These are phyloP conservation scores for Mortierella sp. DNA, from an alignment of 371 early-diverging fungal genomes.

Conservation along the genomic window DNA sequence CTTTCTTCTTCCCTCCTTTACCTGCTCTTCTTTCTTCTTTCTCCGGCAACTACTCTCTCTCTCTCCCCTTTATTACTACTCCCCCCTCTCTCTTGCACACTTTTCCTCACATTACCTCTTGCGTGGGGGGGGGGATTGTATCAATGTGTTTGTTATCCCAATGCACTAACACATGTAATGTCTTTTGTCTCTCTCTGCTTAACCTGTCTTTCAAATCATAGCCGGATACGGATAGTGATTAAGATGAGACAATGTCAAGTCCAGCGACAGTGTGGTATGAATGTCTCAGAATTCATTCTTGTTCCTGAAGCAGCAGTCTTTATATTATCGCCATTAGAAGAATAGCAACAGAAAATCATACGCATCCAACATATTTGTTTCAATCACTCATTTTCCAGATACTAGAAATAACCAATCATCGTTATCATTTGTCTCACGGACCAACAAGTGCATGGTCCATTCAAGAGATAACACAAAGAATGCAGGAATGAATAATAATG, in stretches of 20 bases:
- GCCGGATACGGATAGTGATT: constrained; percentile 19
- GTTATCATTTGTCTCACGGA: constrained; percentile 1
- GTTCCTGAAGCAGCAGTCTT: not conserved
- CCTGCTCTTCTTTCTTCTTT: not conserved
- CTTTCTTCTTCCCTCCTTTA: not conserved
- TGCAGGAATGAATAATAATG: not conserved
- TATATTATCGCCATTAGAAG: not conserved
- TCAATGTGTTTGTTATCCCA: not conserved
- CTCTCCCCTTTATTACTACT: not conserved
- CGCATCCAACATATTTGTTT: not conserved
- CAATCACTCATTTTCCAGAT: not conserved
- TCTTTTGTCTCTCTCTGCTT: not conserved
- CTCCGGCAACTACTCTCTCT: not conserved
- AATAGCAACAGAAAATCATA: not conserved
- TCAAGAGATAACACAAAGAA: not conserved
- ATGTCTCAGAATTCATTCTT: not conserved
- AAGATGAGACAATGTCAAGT: not conserved
- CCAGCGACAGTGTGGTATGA: too few species aligned
- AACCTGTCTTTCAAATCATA: not conserved
- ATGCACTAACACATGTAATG: not conserved
- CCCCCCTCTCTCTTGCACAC: too few species aligned
- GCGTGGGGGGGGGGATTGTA: too few species aligned
- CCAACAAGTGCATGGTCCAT: not conserved
- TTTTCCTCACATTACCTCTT: too few species aligned
- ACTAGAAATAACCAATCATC: not conserved